Evolutionary conservation across 2,329 filamentous ascomycete genomes (phyloP).

Genomic region (Tothia fuscella): DNA sequence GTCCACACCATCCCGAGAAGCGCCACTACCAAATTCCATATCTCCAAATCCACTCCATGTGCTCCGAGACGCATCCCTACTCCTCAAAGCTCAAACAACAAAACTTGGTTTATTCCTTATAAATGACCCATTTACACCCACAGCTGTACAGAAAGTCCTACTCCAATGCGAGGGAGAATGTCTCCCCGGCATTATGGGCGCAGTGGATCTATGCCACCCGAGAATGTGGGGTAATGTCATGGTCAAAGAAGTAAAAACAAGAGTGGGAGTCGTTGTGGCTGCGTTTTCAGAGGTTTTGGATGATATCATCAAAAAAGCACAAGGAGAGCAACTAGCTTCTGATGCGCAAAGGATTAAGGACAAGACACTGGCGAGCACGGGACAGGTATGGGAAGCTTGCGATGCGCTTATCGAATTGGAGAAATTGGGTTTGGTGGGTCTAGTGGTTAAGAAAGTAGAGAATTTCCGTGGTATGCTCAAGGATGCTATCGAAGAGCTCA

Average conservation of each 20-base stretch:
- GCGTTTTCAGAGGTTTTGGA: slow-evolving; percentile 4
- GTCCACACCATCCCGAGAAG: neutral
- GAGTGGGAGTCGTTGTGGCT: slow-evolving; percentile 38
- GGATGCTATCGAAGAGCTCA: slow-evolving; percentile 75
- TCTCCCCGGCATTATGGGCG: slow-evolving; percentile 63
- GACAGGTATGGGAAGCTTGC: slow-evolving; percentile 72
- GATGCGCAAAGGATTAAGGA: slow-evolving; percentile 11
- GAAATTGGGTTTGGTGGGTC: slow-evolving; percentile 53
- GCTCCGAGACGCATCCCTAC: slow-evolving; percentile 56
- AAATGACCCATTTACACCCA: slow-evolving; percentile 74
- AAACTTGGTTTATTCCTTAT: slow-evolving; percentile 80
- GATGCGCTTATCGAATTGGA: slow-evolving; percentile 58
- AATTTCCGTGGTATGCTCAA: slow-evolving; percentile 63
- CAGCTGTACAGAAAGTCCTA: slow-evolving; percentile 59
- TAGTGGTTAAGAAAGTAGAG: slow-evolving; percentile 59
- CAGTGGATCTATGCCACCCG: slow-evolving; percentile 29
- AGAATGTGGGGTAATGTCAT: neutral
- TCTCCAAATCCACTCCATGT: slow-evolving; percentile 49
- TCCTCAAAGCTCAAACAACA: slow-evolving; percentile 72
- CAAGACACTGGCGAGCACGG: slow-evolving; percentile 44
- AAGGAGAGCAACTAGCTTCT: neutral
- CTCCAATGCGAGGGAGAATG: slow-evolving; percentile 59
- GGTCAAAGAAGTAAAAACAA: slow-evolving; percentile 44
- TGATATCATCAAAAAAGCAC: slow-evolving; percentile 5
- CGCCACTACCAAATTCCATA: neutral